Base-by-base conservation (phyloP, 805 yeast genomes). In the Wickerhamomyces kurtzmanii region DNA sequence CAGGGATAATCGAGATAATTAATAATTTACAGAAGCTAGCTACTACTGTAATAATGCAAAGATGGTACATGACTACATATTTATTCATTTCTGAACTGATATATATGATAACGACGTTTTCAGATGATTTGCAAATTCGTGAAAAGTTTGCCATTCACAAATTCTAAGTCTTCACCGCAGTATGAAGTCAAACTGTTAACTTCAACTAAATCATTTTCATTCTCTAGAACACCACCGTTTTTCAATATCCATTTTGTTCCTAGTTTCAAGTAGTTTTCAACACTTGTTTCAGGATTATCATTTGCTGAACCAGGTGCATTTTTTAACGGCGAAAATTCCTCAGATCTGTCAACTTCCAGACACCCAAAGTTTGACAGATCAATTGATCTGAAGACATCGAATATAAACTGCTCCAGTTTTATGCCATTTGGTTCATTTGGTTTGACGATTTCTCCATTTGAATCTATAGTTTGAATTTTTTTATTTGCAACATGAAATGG, bases 401-500 rank as follows among this genome's bases (percentile, higher is more conserved):
- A 91, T 32, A 91, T 94, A 45, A 91, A 91, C 53, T 89, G 97
- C 54, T 91, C 99, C 47, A 91, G 65, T 53, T 91, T 91, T 48
- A 89, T 76, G 23, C 97, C 98, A 52, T 91, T 91, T 26, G 89
- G 83, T 32, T 62, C 68, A 2, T 62, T 41, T n/a, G 97, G 96
- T 42, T 69, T 72, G 17, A 60, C 44, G 22, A 57, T 49, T 28
- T 59, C 50, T 17, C 72, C 73, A 0, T 71, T 57, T 1, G 42
- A 47, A 14, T 55, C 73, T 27, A 71, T 66, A 30, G 53, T 57
- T 3, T 84, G 74, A 37, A 91, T 84, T 61, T 86, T 89, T 69
- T 91, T 91, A 50, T 67, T 71, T 14, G 99, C 98, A 49, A 89
- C 72, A 55, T 91, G 99, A 61, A 78, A 89, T n/a, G 97, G 96